Conservation (phyloP, 768 basidiomycete genomes). For the Termitomyces eurrhizus region DNA sequence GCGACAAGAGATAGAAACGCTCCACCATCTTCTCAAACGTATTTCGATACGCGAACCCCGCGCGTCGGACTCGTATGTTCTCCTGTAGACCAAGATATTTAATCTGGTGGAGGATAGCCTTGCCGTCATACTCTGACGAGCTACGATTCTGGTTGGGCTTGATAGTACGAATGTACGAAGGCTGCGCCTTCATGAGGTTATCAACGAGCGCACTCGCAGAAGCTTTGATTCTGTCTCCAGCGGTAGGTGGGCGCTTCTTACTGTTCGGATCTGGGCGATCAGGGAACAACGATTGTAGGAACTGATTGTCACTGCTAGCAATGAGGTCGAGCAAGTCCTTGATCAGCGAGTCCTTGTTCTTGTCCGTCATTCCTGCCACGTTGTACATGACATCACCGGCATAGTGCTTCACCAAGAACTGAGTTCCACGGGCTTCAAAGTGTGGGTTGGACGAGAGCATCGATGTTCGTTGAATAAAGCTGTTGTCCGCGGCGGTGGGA, state of each 20-base stretch:
- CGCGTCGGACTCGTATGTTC: constrained; percentile 95
- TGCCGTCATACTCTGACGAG: constrained; percentile 85
- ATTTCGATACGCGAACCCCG: constrained; percentile 97
- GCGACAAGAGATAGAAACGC: constrained; percentile 93
- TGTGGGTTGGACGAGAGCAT: constrained; percentile 82
- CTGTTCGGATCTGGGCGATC: constrained; percentile 94
- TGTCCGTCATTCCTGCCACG: constrained; percentile 97
- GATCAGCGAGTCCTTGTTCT: constrained; percentile 97
- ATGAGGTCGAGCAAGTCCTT: constrained; percentile 94
- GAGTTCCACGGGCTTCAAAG: constrained; percentile 90
- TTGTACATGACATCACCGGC: constrained; percentile 99
- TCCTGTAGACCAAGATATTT: constrained; percentile 98
- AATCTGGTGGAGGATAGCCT: constrained; percentile 97
- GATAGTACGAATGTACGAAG: constrained; percentile 98
- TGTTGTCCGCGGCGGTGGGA: constrained; percentile 92
- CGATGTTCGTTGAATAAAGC: constrained; percentile 89
- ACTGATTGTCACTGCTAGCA: constrained; percentile 73
- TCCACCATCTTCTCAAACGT: constrained; percentile 99
- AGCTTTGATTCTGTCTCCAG: constrained; percentile 95
- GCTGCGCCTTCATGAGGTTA: constrained; percentile 95
- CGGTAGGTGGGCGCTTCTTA: constrained; percentile 97
- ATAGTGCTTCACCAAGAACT: constrained; percentile 95
- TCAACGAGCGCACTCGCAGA: constrained; percentile 97
- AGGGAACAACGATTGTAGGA: constrained; percentile 86
- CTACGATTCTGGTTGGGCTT: constrained; percentile 98